Evolutionary conservation across 345 rosid species (phyloP), one percentile per base, ranked within the genome.

Genomic region (Eutrema heterophyllum): DNA sequence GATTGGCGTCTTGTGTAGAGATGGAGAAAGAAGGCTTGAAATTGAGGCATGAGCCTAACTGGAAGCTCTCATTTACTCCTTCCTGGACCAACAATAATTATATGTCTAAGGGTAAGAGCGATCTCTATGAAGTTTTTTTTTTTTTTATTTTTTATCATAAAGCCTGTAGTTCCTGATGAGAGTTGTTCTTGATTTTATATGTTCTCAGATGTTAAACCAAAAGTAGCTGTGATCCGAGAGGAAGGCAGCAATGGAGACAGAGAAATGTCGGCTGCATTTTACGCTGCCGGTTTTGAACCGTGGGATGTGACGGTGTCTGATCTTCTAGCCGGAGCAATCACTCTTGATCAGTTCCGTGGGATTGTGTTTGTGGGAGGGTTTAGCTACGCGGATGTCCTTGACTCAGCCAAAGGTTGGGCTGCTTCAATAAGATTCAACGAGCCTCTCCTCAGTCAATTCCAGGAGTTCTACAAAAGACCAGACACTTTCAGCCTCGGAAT

Each of bases 361-460:
- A 78, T 94, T 36, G 93, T 84, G 57, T 94, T 94, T 77, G 98
- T 91, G 54, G 98, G 98, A 60, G 96, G 97, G 29, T 94, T 94
- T 72, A 94, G 97, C 71, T 94, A 91, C 66, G 97, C 95, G 0
- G 96, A 94, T 61, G 97, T 94, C 36, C 96, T 94, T 3, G 93
- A 89, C 80, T 94, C 98, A 57, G 95, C 98, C 10, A 91, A 94
- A 83, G 98, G 98, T 64, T 94, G 98, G 98, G 87, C 97, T 74
- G 98, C 95, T 65, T 94, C 98, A 24, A 89, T 91, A 50, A 81
- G 90, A 14, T 91, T 91, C 85, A 94, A 88, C 48, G 75, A 86
- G 63, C 88, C 97, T 24, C 85, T 91, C 64, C 73, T 91, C 39
- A 65, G 69, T 68, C 97, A 94, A 72, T 94, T 91, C 66, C 96